These are phyloP conservation scores for Mrakia hoshinonis DNA, from an alignment of 768 basidiomycete genomes.

Conservation along the genomic window DNA sequence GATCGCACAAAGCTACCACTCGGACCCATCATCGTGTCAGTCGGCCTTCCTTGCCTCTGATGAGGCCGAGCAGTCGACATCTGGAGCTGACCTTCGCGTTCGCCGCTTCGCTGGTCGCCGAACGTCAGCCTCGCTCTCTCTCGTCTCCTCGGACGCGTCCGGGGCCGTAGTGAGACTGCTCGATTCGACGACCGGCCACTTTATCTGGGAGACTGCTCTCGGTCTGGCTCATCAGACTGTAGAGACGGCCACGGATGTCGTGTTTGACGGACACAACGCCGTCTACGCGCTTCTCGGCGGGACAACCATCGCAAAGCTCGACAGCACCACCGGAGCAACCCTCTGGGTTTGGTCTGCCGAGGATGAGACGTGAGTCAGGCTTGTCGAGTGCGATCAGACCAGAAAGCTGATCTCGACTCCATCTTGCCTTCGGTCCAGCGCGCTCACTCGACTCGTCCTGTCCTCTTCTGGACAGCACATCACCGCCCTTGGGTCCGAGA, in stretches of 20 bases:
- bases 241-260: constrained; percentile 52
- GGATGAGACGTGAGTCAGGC: neutral
- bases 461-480: constrained; percentile 47
- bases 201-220: constrained; percentile 58
- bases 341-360: constrained; percentile 51
- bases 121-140: constrained; percentile 44
- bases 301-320: constrained; percentile 38
- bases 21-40: neutral
- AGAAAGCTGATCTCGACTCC: neutral
- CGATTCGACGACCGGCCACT: constrained; percentile 54
- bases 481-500: constrained; percentile 53
- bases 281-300: constrained; percentile 35
- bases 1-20: constrained; percentile 55
- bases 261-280: constrained; percentile 38
- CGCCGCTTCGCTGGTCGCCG: neutral
- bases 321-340: constrained; percentile 49
- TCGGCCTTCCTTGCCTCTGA: neutral
- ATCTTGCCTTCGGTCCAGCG: constrained; percentile 39
- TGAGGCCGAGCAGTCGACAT: neutral
- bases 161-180: constrained; percentile 63
- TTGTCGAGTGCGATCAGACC: neutral
- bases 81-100: neutral
- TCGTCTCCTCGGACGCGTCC: constrained; percentile 54
- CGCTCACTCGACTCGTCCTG: constrained; percentile 56
- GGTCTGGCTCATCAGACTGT: constrained; percentile 49